Base-by-base conservation (phyloP, 306 rosid species). In the Vicia faba region DNA sequence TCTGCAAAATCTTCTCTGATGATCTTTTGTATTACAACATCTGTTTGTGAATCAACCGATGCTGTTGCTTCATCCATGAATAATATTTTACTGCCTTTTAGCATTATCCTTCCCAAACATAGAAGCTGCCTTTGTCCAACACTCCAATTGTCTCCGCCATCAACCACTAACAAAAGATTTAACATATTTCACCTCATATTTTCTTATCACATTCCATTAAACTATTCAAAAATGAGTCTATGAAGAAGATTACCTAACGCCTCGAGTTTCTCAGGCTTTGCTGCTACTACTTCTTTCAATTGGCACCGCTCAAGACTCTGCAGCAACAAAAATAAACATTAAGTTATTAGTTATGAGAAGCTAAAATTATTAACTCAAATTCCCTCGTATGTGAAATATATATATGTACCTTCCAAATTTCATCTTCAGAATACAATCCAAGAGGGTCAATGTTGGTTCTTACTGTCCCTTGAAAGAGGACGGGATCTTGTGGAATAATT, bases 1-100 rank as follows among this genome's bases (percentile, higher is more conserved):
- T 75, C 61, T 0, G 84, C 85, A 19, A 89, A 92, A 58, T 92
- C 97, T 57, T 92, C 95, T 25, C 96, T 56, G 68, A 92, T 87
- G 63, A 92, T 87, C 81, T 73, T 89, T 40, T 89, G 96, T 51
- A 89, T 82, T 0, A 85, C 86, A 26, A 86, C 82, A 77, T 92
- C 96, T 1, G 95, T 92, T 80, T 89, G 97, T 10, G 97, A 89
- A 72, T 92, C 97, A 20, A 92, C 96, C 0, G 96, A 92, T 62
- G 96, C 96, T 1, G 96, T 92, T 29, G 97, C 95, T 75, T 92
- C 96, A 61, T 92, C 95, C 97, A 87, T 87, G 74, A 92, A 89
- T 63, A 92, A 43, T 13, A 92, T 75, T 8, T 80, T 67, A 84
- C 89, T 82, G 15, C 69, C 83, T 79, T 89, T 92, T 19, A 92